phyloP scores from a whole-genome alignment of 805 yeast genomes.

The Grigorovia jiainica region DNA sequence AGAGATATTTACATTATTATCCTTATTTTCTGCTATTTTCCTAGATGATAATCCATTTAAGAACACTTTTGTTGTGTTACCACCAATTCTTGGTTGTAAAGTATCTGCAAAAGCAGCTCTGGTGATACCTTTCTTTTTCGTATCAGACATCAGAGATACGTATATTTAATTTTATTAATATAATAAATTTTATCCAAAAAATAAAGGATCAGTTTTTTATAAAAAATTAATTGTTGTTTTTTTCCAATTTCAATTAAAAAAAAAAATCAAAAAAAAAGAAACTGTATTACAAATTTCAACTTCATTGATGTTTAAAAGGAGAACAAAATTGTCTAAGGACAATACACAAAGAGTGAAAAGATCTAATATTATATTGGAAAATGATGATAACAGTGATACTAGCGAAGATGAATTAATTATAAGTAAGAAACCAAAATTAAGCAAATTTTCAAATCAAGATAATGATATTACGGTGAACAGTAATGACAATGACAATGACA shows the following conservation, averaged over 20 bases:
- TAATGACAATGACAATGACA: not conserved
- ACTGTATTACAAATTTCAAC: not conserved
- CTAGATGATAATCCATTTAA: conserved; percentile 12
- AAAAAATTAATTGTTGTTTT: not conserved
- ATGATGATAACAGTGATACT: too few relatives aligned
- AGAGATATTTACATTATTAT: not conserved
- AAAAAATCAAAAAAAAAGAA: not conserved
- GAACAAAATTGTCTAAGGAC: not conserved
- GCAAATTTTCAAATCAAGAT: too few relatives aligned
- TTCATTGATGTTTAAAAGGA: not conserved
- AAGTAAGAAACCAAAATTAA: too few relatives aligned
- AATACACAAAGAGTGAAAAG: not conserved
- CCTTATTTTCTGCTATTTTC: not conserved
- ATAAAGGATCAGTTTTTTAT: not conserved
- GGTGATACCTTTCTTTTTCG: conserved; percentile 13
- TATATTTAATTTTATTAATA: too few relatives aligned
- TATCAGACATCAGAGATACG: not conserved
- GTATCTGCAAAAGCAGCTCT: conserved; percentile 25
- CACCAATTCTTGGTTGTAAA: conserved; percentile 20
- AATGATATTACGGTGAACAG: too few relatives aligned
- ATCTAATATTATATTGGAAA: too few relatives aligned
- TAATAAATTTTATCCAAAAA: too few relatives aligned
- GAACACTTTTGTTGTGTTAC: conserved; percentile 19
- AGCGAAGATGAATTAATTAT: too few relatives aligned
- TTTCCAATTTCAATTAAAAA: not conserved